Evolutionary conservation across 2,329 filamentous ascomycete genomes (phyloP).

Genomic region (Aspergillus sclerotialis): DNA sequence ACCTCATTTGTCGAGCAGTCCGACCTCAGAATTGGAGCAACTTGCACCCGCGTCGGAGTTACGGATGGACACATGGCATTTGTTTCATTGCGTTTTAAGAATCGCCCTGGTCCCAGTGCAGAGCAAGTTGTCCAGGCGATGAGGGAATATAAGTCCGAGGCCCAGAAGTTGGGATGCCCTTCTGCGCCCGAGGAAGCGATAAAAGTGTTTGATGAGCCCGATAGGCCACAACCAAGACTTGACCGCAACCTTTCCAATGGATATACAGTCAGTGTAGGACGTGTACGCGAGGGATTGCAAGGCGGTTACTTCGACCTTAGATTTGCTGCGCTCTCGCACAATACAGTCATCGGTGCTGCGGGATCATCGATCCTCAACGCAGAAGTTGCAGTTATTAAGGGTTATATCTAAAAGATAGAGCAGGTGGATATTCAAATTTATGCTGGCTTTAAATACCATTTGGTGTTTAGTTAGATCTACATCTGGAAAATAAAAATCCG

Average conservation of each 20-base stretch:
- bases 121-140: slow-evolving; percentile 74
- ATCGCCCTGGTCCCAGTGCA: slow-evolving; percentile 64
- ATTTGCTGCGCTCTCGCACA: slow-evolving; percentile 88
- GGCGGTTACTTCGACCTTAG: slow-evolving; percentile 89
- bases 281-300: slow-evolving; percentile 71
- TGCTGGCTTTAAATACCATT: slow-evolving; percentile 11
- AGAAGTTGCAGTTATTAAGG: slow-evolving; percentile 85
- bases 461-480: slow-evolving; percentile 2
- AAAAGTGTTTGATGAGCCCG: slow-evolving; percentile 79
- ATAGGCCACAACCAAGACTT: slow-evolving; percentile 83
- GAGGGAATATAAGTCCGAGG: slow-evolving; percentile 74
- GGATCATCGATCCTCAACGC: slow-evolving; percentile 93
- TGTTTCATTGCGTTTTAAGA: slow-evolving; percentile 76
- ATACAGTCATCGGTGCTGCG: slow-evolving; percentile 90
- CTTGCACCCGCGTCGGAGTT: slow-evolving; percentile 92
- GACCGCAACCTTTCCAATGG: slow-evolving; percentile 80
- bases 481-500: slow-evolving; percentile 4
- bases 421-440: slow-evolving; percentile 7
- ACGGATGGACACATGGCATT: slow-evolving; percentile 95
- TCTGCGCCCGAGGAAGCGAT: slow-evolving; percentile 79
- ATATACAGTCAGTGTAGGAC: slow-evolving; percentile 85
- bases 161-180: slow-evolving; percentile 74
- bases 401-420: slow-evolving; percentile 54
- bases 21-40: slow-evolving; percentile 69
- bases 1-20: slow-evolving; percentile 72